Conservation (phyloP, 2,329 filamentous ascomycete species). For the Didymella segeticola region DNA sequence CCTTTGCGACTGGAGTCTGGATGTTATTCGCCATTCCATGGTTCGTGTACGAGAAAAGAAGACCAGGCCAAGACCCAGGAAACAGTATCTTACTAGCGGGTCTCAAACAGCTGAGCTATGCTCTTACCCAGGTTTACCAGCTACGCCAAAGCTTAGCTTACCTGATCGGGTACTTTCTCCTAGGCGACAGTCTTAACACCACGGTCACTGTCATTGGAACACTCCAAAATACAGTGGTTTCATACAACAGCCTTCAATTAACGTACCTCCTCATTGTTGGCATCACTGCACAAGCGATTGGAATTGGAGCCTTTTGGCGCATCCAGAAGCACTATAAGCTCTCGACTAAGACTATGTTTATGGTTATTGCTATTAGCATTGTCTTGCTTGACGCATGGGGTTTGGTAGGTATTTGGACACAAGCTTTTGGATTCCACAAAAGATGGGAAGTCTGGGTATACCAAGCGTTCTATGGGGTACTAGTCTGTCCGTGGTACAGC, state of each 20-base stretch:
- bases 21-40: slow-evolving; percentile 69
- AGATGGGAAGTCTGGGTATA: slow-evolving; percentile 61
- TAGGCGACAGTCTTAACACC: slow-evolving; percentile 73
- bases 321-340: slow-evolving; percentile 66
- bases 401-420: slow-evolving; percentile 65
- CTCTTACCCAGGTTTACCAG: slow-evolving; percentile 66
- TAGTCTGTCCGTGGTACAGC: slow-evolving; percentile 74
- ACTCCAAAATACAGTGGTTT: slow-evolving; percentile 69
- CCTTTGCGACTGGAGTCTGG: slow-evolving; percentile 70
- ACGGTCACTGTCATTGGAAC: slow-evolving; percentile 72
- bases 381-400: slow-evolving; percentile 67
- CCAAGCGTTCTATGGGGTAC: slow-evolving; percentile 66
- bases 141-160: slow-evolving; percentile 71
- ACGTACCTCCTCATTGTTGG: slow-evolving; percentile 73
- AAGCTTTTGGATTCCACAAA: slow-evolving; percentile 61
- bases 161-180: slow-evolving; percentile 67
- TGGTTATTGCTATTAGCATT: slow-evolving; percentile 66
- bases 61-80: slow-evolving; percentile 63
- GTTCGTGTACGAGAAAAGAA: slow-evolving; percentile 69
- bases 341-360: slow-evolving; percentile 73
- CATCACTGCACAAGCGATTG: slow-evolving; percentile 67
- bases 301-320: slow-evolving; percentile 68
- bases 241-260: slow-evolving; percentile 68
- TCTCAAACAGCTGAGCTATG: slow-evolving; percentile 65
- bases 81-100: slow-evolving; percentile 64